phyloP scores from a whole-genome alignment of 148 eudicot genomes.

The Diospyros lotus region DNA sequence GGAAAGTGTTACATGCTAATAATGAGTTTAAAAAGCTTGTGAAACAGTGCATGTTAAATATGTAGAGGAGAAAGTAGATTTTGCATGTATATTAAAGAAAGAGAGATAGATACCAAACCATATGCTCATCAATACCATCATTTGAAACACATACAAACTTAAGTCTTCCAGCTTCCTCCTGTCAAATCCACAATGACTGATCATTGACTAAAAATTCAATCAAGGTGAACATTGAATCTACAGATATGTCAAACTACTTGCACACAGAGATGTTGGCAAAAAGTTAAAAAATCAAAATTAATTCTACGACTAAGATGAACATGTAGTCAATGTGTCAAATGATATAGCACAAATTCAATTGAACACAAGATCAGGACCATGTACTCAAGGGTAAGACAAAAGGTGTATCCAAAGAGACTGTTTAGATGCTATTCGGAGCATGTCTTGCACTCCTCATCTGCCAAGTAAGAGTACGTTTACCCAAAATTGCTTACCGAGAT shows the following conservation, averaged over 20 bases:
- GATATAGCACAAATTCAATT: not conserved
- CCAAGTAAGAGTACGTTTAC: not conserved
- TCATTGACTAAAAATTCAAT: conserved; percentile 10
- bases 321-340: not conserved
- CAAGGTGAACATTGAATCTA: not conserved
- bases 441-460: not conserved
- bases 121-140: conserved; percentile 80
- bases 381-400: not conserved
- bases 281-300: not conserved
- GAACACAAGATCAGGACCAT: not conserved
- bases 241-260: not conserved
- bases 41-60: not conserved
- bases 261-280: not conserved
- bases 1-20: not conserved
- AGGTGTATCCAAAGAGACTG: not conserved
- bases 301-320: not conserved
- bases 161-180: conserved; percentile 84
- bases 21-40: not conserved
- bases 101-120: conserved; percentile 78
- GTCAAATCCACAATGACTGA: conserved; percentile 19
- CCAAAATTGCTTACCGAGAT: not conserved
- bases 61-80: not conserved
- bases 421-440: not conserved
- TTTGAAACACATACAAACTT: conserved; percentile 69
- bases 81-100: conserved; percentile 9